Evolutionary conservation across 306 rosid genomes (phyloP).

Genomic region (Cucurbita maxima): DNA sequence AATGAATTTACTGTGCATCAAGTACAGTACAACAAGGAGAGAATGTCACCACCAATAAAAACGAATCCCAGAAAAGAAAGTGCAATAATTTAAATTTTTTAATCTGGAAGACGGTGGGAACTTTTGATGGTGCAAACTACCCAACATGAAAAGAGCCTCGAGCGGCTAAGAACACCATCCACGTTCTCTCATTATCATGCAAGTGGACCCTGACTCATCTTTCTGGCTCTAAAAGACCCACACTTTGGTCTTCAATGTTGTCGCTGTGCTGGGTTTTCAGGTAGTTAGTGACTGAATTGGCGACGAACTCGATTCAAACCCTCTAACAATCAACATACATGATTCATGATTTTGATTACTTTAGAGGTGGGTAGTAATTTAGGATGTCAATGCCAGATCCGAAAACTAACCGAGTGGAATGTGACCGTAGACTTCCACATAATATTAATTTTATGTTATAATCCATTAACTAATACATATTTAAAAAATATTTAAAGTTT

Average conservation of each 20-base stretch:
- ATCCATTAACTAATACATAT: no score
- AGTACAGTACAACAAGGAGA: background rate
- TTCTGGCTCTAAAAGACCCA: background rate
- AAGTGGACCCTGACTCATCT: slow-evolving; percentile 18
- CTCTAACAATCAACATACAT: background rate
- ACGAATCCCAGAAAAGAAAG: background rate
- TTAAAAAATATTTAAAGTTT: no score
- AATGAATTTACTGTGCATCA: background rate
- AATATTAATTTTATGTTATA: no score
- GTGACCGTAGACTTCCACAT: background rate
- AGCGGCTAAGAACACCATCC: slow-evolving; percentile 16
- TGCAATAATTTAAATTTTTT: background rate
- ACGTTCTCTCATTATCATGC: slow-evolving; percentile 20
- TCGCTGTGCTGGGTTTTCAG: background rate
- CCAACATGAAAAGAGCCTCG: slow-evolving; percentile 6
- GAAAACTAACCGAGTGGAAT: background rate
- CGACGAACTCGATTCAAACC: background rate
- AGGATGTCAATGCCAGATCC: background rate
- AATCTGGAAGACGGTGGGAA: background rate
- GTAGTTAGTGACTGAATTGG: background rate
- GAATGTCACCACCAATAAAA: background rate
- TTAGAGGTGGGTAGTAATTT: background rate
- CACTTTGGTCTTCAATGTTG: background rate
- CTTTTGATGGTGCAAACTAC: background rate
- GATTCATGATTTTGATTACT: background rate